Evolutionary conservation across 768 basidiomycete genomes (phyloP), one percentile per base, ranked within the genome.

Genomic region (Lanmaoa rubissima): DNA sequence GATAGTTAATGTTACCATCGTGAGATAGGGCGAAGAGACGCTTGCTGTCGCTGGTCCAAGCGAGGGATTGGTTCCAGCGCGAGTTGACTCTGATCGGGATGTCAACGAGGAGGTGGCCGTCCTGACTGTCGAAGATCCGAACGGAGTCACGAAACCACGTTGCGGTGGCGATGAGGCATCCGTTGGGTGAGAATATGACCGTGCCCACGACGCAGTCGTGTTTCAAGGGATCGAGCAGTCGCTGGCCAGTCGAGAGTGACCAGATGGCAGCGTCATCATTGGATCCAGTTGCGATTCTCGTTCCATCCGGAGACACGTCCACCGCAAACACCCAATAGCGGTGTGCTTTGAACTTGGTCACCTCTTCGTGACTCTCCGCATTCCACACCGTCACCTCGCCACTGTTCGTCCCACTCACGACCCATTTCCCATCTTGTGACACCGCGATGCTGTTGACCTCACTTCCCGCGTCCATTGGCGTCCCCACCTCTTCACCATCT

Each of bases 121-220:
- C 10, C 41, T 45, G 26, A n/a, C n/a, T n/a, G n/a, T 60, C 51
- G 4, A 34, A 53, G 14, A 63, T 28, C 5, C 17, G 57, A n/a
- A 62, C 13, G 19, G 46, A 45, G 2, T 44, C 1, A 24, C 21
- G 21, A 24, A 24, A 24, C 34, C 41, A 32, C 5, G 38, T 36
- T 2, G 42, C 54, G 5, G 32, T 34, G 6, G 54, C 52, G 8
- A 61, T 17, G 16, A 43, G 31, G 11, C 31, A 16, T 6, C 62
- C 55, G 6, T 42, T 28, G 7, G 62, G 62, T 2, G 62, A 64
- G 24, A 57, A 64, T 7, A 42, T 61, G 39, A 49, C 28, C 5
- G 28, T 3, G 28, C 2, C 5, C 28, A 28, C 28, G 4, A 2
- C 3, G 2, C 1, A 1, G 28, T 28, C 4, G 42, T 49, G 39